A percentile compares a stretch with the other conserved stretches of the same genome.
These are phyloP conservation scores for Hemileia vastatrix DNA, from an alignment of 1,284 basidiomycete species.

Conservation along the genomic window DNA sequence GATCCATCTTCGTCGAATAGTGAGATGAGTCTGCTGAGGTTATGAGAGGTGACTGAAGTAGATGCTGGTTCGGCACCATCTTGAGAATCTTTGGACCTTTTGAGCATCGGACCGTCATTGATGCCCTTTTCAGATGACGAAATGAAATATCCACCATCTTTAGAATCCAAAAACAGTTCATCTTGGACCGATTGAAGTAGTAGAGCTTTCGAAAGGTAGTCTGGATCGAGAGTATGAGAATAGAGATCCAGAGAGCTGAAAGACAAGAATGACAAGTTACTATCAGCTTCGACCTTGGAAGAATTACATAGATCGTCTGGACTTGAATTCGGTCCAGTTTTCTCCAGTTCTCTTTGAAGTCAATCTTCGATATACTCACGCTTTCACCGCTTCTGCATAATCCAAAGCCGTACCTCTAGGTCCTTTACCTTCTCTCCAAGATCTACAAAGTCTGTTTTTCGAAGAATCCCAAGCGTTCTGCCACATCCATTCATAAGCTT, in stretches of 20 bases:
- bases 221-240: conserved; percentile 11
- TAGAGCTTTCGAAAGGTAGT: conserved; percentile 27
- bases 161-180: conserved; percentile 48
- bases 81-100: conserved; percentile 49
- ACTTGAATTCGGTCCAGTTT: conserved; percentile 31
- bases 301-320: too few relatives aligned
- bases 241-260: too few relatives aligned
- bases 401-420: conserved; percentile 28
- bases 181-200: conserved; percentile 48
- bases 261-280: too few relatives aligned
- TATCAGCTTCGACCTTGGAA: too few relatives aligned
- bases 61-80: conserved; percentile 50
- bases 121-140: too few relatives aligned
- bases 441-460: conserved; percentile 32
- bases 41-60: conserved; percentile 46
- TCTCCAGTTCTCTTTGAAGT: background rate
- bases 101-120: conserved; percentile 47
- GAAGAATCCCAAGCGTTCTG: conserved; percentile 1
- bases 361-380: conserved; percentile 7
- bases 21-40: conserved; percentile 46
- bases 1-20: conserved; percentile 39
- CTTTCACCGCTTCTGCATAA: conserved; percentile 19
- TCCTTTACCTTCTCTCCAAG: conserved; percentile 41
- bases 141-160: conserved; percentile 48
- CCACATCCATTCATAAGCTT: conserved; percentile 12